Base-by-base conservation (phyloP, 345 rosid species). In the Cochlearia excelsa region DNA sequence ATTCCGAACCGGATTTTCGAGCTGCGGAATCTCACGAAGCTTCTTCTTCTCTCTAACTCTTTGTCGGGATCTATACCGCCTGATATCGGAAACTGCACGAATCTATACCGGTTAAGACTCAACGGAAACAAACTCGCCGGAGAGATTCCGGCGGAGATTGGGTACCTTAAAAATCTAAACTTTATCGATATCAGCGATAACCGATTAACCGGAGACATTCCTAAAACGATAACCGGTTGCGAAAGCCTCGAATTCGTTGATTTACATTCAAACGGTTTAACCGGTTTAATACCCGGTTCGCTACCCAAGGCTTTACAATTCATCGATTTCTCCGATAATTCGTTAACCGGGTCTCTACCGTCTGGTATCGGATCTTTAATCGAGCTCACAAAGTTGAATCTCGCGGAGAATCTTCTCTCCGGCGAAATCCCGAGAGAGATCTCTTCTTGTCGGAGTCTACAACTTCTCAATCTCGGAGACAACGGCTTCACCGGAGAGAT, bases 11-110 rank as follows among this genome's bases (percentile, higher is more conserved):
- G 76, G 55, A 69, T 92, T 57, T 92, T 88, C 11, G 68, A 74
- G 54, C 42, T 88, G 70, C 77, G 71, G 61, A 92, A 92, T 67
- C 87, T 92, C 63, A 88, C 96, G 42, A 82, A 88, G 81, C 65
- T 92, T 60, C 81, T 92, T 50, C 75, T 92, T 27, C 83, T 92
- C 48, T 82, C 88, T 44, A 88, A 92, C 48, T 78, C 77, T 58
- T 77, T 92, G 26, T 86, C 98, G 0, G 96, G 96, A 26, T 82
- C 75, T 29, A 72, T 88, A 60, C 90, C 95, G 0, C 84, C 87
- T 0, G 95, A 86, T 66, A 78, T 92, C 66, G 98, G 96, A 0
- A 86, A 86, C 77, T 86, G 96, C 65, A 78, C 85, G 43, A 78
- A 66, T 59, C 74, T 92, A 35, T 82, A 81, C 51, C 74, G 98